These are phyloP conservation scores for Cladosporium halotolerans DNA, from an alignment of 2,329 filamentous ascomycete genomes.

Conservation along the genomic window DNA sequence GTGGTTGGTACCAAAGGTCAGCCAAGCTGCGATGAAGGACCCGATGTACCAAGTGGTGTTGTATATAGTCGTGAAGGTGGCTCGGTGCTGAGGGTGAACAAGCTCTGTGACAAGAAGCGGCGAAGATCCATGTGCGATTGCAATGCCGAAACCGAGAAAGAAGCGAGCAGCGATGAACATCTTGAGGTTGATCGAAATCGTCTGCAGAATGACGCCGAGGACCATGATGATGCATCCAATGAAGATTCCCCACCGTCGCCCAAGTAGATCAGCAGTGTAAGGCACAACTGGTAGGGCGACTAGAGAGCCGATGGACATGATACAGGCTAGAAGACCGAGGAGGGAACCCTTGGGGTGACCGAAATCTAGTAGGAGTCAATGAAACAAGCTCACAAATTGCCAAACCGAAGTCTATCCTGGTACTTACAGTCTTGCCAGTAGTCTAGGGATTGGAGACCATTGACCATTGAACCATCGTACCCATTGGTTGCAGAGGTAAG, in stretches of 20 bases:
- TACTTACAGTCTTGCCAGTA: conserved; percentile 39
- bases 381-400: background rate
- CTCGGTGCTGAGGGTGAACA: conserved; percentile 45
- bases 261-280: conserved; percentile 44
- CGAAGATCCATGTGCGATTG: conserved; percentile 32
- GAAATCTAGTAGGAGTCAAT: conserved; percentile 24
- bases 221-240: conserved; percentile 43
- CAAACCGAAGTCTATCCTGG: background rate
- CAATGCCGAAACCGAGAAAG: conserved; percentile 35
- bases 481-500: conserved; percentile 38
- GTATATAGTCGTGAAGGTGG: conserved; percentile 43
- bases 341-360: conserved; percentile 27
- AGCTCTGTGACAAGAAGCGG: conserved; percentile 36
- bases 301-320: conserved; percentile 46
- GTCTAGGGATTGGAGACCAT: conserved; percentile 42
- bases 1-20: conserved; percentile 40
- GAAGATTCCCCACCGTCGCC: conserved; percentile 43
- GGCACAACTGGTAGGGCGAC: conserved; percentile 43
- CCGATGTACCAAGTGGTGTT: conserved; percentile 43
- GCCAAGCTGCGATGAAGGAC: conserved; percentile 42
- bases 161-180: conserved; percentile 42
- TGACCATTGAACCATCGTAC: conserved; percentile 48
- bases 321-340: conserved; percentile 41
- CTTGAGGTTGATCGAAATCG: conserved; percentile 32
- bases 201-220: conserved; percentile 39